A percentile compares a stretch with the other conserved stretches of the same genome.
Evolutionary conservation across 202 grass and related monocot genomes (phyloP).

Genomic region (Bolboschoenoplectus hybrid): DNA sequence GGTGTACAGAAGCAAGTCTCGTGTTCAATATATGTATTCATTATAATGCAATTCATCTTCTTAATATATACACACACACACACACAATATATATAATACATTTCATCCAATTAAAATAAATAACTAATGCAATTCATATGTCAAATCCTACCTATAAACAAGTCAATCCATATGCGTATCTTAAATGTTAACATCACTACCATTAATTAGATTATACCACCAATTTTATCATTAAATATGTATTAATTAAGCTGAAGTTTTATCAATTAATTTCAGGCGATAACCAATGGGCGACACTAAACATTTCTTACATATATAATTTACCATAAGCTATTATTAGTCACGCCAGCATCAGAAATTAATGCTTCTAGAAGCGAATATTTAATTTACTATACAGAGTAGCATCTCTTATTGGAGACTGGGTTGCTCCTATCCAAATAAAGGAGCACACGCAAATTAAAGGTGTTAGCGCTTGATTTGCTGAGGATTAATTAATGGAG

Average conservation of each 20-base stretch:
- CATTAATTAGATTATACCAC: not conserved
- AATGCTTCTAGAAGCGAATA: slow-evolving; percentile 33
- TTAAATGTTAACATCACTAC: not conserved
- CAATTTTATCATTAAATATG: not conserved
- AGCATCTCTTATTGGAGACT: slow-evolving; percentile 24
- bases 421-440: not conserved
- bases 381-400: not conserved
- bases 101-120: not conserved
- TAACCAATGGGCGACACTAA: not conserved
- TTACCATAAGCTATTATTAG: not conserved
- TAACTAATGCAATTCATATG: not conserved
- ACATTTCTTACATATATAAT: slow-evolving; percentile 1
- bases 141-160: not conserved
- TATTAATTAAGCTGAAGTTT: not conserved
- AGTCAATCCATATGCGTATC: not conserved
- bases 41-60: no score
- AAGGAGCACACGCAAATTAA: not conserved
- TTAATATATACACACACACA: no score
- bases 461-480: not conserved
- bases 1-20: no score
- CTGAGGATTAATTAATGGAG: slow-evolving; percentile 1
- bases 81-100: not conserved
- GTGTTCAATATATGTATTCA: no score
- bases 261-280: not conserved
- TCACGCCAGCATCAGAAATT: slow-evolving; percentile 8